Evolutionary conservation across 805 yeast species (phyloP).

Genomic region (Teunomyces tritomae): DNA sequence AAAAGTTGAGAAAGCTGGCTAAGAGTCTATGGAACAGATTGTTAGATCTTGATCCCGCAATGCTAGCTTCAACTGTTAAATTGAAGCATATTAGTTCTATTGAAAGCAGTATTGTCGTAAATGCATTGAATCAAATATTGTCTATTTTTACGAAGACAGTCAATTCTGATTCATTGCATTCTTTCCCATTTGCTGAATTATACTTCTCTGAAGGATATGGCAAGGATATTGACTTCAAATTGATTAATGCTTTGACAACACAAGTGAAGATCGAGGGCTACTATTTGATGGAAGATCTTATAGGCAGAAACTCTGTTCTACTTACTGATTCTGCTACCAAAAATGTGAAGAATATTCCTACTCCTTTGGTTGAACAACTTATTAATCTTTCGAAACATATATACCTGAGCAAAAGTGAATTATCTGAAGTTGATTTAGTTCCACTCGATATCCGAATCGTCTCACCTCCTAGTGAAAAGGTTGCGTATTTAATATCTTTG

Average conservation of each 20-base stretch:
- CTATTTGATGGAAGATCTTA: conserved; percentile 34
- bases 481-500: conserved; percentile 21
- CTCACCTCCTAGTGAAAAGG: conserved; percentile 34
- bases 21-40: conserved; percentile 20
- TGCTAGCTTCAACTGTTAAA: conserved; percentile 20
- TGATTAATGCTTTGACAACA: conserved; percentile 28
- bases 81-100: conserved; percentile 35
- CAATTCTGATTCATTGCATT: conserved; percentile 32
- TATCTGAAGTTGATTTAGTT: conserved; percentile 35
- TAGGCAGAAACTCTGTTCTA: conserved; percentile 14
- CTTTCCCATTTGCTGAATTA: conserved; percentile 36
- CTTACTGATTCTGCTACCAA: not conserved
- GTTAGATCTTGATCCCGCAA: conserved; percentile 12
- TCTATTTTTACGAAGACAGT: conserved; percentile 47
- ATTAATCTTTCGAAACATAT: conserved; percentile 44
- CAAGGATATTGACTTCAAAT: conserved; percentile 12
- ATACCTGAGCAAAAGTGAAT: conserved; percentile 35
- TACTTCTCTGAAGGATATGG: conserved; percentile 10
- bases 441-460: conserved; percentile 32
- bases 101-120: conserved; percentile 36
- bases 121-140: conserved; percentile 43
- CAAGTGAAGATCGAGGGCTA: conserved; percentile 42
- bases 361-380: conserved; percentile 42
- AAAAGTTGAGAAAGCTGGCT: conserved; percentile 25
- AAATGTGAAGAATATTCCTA: conserved; percentile 25